A percentile compares a stretch with the other conserved stretches of the same genome.
These are phyloP conservation scores for Puccinia novopanici DNA, from an alignment of 1,284 basidiomycete genomes.

Conservation along the genomic window DNA sequence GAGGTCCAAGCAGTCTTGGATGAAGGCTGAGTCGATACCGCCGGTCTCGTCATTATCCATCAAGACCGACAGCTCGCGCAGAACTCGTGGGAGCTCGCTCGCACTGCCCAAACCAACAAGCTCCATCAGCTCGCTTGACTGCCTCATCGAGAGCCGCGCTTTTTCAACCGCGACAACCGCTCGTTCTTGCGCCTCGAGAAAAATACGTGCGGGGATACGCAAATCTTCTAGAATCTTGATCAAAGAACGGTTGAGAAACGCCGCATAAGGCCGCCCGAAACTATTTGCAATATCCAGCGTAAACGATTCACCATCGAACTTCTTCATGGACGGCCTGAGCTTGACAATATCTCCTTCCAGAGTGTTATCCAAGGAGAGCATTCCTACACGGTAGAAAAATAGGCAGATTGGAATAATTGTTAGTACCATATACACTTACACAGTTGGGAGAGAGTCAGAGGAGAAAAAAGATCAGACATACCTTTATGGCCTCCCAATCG, in stretches of 20 bases:
- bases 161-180: constrained; percentile 65
- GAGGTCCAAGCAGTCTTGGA: constrained; percentile 66
- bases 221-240: constrained; percentile 70
- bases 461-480: too few species aligned
- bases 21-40: constrained; percentile 53
- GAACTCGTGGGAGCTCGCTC: constrained; percentile 64
- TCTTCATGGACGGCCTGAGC: constrained; percentile 72
- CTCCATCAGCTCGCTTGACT: constrained; percentile 64
- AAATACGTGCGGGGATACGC: constrained; percentile 66
- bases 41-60: constrained; percentile 62
- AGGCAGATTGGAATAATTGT: too few species aligned
- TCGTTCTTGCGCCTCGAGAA: constrained; percentile 65
- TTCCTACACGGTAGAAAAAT: too few species aligned
- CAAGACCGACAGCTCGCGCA: constrained; percentile 64
- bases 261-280: constrained; percentile 66
- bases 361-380: constrained; percentile 68
- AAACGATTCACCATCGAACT: constrained; percentile 68
- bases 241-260: constrained; percentile 62
- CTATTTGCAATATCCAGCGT: constrained; percentile 71
- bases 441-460: too few species aligned
- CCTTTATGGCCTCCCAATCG: constrained; percentile 72
- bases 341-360: constrained; percentile 66
- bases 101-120: constrained; percentile 64
- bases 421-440: too few species aligned
- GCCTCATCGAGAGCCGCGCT: constrained; percentile 64